Evolutionary conservation across 306 rosid genomes (phyloP).

Genomic region (Vigna nakashimae): DNA sequence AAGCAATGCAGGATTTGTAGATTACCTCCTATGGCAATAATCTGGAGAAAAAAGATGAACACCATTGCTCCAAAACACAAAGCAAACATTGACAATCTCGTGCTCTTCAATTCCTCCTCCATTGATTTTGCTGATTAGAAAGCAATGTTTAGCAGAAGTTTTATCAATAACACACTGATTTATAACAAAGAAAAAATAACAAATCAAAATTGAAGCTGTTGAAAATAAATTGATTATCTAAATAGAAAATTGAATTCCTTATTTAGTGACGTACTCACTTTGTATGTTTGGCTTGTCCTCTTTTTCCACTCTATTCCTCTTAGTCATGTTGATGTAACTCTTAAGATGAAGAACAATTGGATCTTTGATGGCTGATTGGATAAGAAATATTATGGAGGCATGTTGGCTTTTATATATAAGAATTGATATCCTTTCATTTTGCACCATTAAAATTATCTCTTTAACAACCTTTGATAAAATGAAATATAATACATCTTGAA

Average conservation of each 20-base stretch:
- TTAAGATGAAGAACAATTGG: conserved; percentile 1
- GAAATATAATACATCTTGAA: too few relatives aligned
- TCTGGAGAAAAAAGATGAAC: conserved; percentile 41
- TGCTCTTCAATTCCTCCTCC: conserved; percentile 19
- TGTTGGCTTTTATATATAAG: not conserved
- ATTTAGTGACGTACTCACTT: not conserved
- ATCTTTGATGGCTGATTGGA: not conserved
- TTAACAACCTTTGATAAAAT: too few relatives aligned
- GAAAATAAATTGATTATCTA: conserved; percentile 34
- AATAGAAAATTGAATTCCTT: not conserved
- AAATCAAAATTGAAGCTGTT: conserved; percentile 23
- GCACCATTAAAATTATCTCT: too few relatives aligned
- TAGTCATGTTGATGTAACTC: not conserved
- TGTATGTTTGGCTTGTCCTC: too few relatives aligned
- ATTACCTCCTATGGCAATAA: conserved; percentile 36
- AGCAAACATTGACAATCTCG: conserved; percentile 2
- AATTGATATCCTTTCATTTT: not conserved
- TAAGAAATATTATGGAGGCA: not conserved
- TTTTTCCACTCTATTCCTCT: not conserved
- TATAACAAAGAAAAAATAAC: not conserved
- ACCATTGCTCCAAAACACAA: conserved; percentile 2
- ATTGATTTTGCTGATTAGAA: conserved; percentile 5
- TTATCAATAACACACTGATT: not conserved
- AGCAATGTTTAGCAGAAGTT: not conserved
- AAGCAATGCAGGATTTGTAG: not conserved